Conservation (phyloP, 768 basidiomycete genomes). For the Leccinum disarticulatum region DNA sequence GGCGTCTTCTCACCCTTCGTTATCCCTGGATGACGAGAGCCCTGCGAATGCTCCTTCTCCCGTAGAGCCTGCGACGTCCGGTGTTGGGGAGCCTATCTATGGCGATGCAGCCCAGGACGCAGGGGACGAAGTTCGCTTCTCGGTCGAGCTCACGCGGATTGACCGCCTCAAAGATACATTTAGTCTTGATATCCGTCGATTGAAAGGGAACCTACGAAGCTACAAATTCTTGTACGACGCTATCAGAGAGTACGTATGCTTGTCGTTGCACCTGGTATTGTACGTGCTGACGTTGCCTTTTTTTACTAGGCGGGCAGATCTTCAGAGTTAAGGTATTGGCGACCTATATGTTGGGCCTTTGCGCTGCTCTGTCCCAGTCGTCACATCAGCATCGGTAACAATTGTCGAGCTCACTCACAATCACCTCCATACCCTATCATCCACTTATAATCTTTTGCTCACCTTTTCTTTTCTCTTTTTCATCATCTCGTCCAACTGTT, state of each 20-base stretch:
- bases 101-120: constrained; percentile 80
- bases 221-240: constrained; percentile 92
- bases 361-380: constrained; percentile 1
- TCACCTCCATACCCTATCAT: constrained; percentile 31
- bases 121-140: constrained; percentile 96
- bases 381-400: background rate
- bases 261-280: constrained; percentile 10
- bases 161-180: constrained; percentile 89
- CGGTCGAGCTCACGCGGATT: constrained; percentile 88
- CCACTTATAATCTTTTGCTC: constrained; percentile 22
- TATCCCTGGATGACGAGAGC: constrained; percentile 50
- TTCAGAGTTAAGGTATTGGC: constrained; percentile 35
- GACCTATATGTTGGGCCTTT: constrained; percentile 18
- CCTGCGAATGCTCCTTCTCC: constrained; percentile 21
- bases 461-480: background rate
- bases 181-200: constrained; percentile 85
- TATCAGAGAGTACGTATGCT: constrained; percentile 70
- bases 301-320: constrained; percentile 36
- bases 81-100: constrained; percentile 59
- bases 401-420: constrained; percentile 8
- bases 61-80: constrained; percentile 37
- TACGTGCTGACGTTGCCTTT: constrained; percentile 7
- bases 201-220: constrained; percentile 91
- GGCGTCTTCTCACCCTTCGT: constrained; percentile 40
- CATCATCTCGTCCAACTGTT: constrained; percentile 18